These are phyloP conservation scores for Angophora floribunda DNA, from an alignment of 345 rosid species.

Conservation along the genomic window DNA sequence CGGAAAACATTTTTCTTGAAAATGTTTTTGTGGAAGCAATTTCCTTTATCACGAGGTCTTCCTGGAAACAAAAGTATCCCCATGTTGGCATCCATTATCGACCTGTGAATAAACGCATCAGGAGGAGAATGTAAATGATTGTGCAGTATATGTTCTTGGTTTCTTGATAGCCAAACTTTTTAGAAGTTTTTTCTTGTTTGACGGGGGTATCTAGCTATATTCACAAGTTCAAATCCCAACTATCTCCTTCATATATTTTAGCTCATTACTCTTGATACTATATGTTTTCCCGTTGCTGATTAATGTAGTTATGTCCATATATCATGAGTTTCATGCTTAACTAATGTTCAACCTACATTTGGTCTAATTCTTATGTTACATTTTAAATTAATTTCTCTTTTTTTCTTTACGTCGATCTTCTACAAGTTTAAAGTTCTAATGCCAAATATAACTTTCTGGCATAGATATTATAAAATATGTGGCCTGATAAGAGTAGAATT, in stretches of 20 bases:
- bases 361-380: neutral
- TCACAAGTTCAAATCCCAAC: neutral
- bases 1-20: neutral
- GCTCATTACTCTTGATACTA: neutral
- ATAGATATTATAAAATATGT: neutral
- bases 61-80: neutral
- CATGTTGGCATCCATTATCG: neutral
- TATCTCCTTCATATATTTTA: neutral
- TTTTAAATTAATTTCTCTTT: neutral
- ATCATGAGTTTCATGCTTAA: neutral
- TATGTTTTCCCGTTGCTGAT: neutral
- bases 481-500: neutral
- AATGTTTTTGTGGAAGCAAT: neutral
- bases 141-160: neutral
- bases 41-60: neutral
- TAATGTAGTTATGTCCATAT: neutral
- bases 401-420: neutral
- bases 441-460: neutral
- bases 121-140: neutral
- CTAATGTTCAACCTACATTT: neutral
- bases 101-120: neutral
- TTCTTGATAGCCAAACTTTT: neutral
- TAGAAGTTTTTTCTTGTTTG: neutral
- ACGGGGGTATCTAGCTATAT: neutral
- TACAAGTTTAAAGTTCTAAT: neutral